These are phyloP conservation scores for Candida lessepsii DNA, from an alignment of 805 yeast genomes.

Conservation along the genomic window DNA sequence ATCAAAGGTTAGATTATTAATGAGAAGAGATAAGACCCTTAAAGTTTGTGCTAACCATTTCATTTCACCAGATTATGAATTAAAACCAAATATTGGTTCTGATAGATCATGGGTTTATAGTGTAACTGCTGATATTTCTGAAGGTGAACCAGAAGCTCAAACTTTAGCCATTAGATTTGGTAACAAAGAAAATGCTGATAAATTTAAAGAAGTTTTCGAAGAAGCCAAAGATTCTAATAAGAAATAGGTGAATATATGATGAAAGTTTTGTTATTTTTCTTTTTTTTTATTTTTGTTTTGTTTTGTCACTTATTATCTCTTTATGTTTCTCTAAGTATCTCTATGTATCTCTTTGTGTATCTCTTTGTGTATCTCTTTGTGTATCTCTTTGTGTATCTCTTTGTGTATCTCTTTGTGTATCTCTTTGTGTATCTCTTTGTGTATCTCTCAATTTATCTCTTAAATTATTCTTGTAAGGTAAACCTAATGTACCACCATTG, in stretches of 20 bases:
- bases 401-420: no score
- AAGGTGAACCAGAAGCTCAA: slow-evolving; percentile 93
- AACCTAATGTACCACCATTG: no score
- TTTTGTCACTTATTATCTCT: no score
- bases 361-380: no score
- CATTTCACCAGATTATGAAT: slow-evolving; percentile 74
- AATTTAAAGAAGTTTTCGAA: slow-evolving; percentile 90
- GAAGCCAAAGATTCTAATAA: slow-evolving; percentile 59
- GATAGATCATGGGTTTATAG: slow-evolving; percentile 98
- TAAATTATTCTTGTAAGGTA: no score
- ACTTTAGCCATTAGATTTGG: slow-evolving; percentile 96
- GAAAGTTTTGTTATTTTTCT: no score
- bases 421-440: no score
- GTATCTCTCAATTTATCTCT: no score
- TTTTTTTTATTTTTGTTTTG: no score
- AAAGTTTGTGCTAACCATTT: slow-evolving; percentile 98
- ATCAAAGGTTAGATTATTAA: slow-evolving; percentile 82
- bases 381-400: no score
- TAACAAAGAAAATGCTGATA: slow-evolving; percentile 87
- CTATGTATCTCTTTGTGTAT: no score
- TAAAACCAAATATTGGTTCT: slow-evolving; percentile 92
- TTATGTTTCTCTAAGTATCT: no score
- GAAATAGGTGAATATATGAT: slow-evolving; percentile 8
- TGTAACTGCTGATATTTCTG: slow-evolving; percentile 91
- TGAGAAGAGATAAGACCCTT: slow-evolving; percentile 99